Evolutionary conservation across 179 eudicot genomes (phyloP).

Genomic region (Amaranthus tricolor): DNA sequence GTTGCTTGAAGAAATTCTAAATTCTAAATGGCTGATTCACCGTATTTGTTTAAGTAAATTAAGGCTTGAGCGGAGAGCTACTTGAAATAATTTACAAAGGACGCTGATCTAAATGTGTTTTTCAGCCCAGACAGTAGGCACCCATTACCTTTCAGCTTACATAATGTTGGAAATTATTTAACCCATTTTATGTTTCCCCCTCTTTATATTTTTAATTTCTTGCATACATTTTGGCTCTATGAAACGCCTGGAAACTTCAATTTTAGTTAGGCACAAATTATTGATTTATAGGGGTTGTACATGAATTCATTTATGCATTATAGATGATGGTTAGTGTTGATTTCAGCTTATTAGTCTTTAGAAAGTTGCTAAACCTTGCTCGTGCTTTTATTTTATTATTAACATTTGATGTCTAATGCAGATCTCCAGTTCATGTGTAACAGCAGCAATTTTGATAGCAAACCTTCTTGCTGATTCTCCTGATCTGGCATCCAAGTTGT

Average conservation of each 20-base stretch:
- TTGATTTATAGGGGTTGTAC: background rate
- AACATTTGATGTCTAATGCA: conserved; percentile 32
- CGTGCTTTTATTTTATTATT: background rate
- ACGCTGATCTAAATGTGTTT: background rate
- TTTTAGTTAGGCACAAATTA: background rate
- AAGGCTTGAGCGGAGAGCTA: background rate
- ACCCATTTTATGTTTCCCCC: background rate
- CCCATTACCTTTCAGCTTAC: background rate
- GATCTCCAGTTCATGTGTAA: conserved; percentile 84
- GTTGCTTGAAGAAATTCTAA: background rate
- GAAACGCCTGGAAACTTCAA: background rate
- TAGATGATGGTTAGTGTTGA: background rate
- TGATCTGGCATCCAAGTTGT: conserved; percentile 53
- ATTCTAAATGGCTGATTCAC: background rate
- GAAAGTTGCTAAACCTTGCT: background rate
- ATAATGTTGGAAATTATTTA: background rate
- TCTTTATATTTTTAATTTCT: background rate
- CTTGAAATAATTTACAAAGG: background rate
- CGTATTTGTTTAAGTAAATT: background rate
- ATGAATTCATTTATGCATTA: background rate
- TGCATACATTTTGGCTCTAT: background rate
- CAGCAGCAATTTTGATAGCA: conserved; percentile 79
- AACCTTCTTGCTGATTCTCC: conserved; percentile 73
- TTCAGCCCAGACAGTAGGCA: background rate
- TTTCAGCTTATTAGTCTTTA: background rate